phyloP scores from a whole-genome alignment of 1,284 basidiomycete genomes.

The Lentinus polychrous region DNA sequence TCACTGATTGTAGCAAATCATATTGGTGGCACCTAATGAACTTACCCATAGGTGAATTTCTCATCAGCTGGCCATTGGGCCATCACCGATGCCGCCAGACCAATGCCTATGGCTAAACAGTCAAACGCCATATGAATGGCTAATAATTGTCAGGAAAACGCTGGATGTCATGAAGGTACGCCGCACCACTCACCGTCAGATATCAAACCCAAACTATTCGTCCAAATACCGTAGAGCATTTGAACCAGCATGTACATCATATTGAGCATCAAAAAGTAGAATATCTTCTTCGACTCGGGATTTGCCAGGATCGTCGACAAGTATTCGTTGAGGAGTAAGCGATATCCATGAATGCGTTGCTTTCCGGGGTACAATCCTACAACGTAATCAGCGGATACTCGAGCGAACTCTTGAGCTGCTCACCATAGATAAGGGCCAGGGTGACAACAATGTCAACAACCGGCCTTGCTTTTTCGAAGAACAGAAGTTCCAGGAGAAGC shows the following conservation, averaged over 20 bases:
- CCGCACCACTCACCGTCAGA: slow-evolving; percentile 72
- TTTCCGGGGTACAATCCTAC: background rate
- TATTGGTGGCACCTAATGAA: slow-evolving; percentile 6
- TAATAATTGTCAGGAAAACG: slow-evolving; percentile 25
- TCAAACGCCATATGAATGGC: slow-evolving; percentile 99
- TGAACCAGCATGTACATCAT: slow-evolving; percentile 95
- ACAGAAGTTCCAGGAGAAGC: too few species aligned
- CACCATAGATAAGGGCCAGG: background rate
- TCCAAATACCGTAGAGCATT: slow-evolving; percentile 96
- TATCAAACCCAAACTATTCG: slow-evolving; percentile 93
- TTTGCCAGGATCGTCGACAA: slow-evolving; percentile 87
- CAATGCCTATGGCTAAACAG: slow-evolving; percentile 95
- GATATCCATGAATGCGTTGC: slow-evolving; percentile 49
- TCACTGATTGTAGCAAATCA: background rate
- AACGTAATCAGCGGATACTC: too few species aligned
- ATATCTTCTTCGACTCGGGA: slow-evolving; percentile 90
- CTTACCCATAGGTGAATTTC: slow-evolving; percentile 90
- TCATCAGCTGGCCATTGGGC: slow-evolving; percentile 95
- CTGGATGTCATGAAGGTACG: background rate
- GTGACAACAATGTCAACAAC: background rate
- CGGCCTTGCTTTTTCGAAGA: background rate
- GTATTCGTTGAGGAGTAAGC: slow-evolving; percentile 60
- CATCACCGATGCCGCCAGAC: slow-evolving; percentile 95
- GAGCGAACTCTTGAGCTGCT: background rate
- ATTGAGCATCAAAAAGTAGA: slow-evolving; percentile 94